Percentiles rank a stretch among this genome's conserved stretches.
Conservation (phyloP, 306 rosid genomes). For the Hylodesmum podocarpum region DNA sequence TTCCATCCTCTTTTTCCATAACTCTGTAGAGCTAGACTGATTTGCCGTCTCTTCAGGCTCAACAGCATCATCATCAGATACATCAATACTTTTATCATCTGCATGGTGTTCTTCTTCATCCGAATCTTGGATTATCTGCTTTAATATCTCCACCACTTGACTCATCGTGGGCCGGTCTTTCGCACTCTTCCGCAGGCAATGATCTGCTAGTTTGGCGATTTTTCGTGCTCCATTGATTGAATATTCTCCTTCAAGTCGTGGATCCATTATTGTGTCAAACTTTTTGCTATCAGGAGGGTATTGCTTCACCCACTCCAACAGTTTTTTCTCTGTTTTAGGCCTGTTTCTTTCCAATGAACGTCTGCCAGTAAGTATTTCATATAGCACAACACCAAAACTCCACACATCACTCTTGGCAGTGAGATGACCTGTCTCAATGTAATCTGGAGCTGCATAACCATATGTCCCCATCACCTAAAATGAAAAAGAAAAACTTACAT, state of each 20-base stretch:
- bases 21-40: slow-evolving; percentile 36
- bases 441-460: slow-evolving; percentile 95
- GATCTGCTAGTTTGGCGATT: slow-evolving; percentile 60
- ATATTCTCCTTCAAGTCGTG: slow-evolving; percentile 58
- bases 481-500: background rate
- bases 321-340: slow-evolving; percentile 68
- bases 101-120: slow-evolving; percentile 32
- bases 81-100: slow-evolving; percentile 29
- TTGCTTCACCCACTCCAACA: slow-evolving; percentile 84
- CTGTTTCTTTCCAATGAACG: slow-evolving; percentile 69
- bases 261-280: slow-evolving; percentile 63
- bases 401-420: slow-evolving; percentile 89
- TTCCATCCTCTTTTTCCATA: slow-evolving; percentile 73
- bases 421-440: slow-evolving; percentile 83
- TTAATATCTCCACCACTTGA: slow-evolving; percentile 61
- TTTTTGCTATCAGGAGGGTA: slow-evolving; percentile 58
- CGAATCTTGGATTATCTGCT: slow-evolving; percentile 54
- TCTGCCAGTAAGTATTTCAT: slow-evolving; percentile 77
- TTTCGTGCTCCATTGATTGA: slow-evolving; percentile 46
- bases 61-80: slow-evolving; percentile 27
- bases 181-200: slow-evolving; percentile 61
- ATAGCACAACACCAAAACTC: slow-evolving; percentile 82
- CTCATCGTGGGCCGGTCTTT: slow-evolving; percentile 77
- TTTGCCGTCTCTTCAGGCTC: slow-evolving; percentile 34
- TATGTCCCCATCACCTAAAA: slow-evolving; percentile 79